These are phyloP conservation scores for Ailanthus altissimus DNA, from an alignment of 345 rosid species.

Conservation along the genomic window DNA sequence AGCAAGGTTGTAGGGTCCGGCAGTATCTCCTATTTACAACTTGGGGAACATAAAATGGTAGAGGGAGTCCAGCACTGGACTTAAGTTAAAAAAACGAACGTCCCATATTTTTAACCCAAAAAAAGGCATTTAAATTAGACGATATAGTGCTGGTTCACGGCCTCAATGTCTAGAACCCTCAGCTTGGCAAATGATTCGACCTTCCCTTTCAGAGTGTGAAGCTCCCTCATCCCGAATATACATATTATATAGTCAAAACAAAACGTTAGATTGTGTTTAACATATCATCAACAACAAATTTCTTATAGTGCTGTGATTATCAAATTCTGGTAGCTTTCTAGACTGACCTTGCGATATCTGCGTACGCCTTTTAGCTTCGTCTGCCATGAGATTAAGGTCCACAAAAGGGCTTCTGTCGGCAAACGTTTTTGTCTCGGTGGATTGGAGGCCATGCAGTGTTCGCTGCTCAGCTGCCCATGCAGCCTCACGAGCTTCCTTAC, in stretches of 20 bases:
- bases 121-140: slow-evolving; percentile 1
- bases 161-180: slow-evolving; percentile 45
- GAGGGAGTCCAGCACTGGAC: too few species aligned
- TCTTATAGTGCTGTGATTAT: background rate
- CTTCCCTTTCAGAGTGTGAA: slow-evolving; percentile 53
- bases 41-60: too few species aligned
- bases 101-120: too few species aligned
- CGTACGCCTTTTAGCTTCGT: slow-evolving; percentile 54
- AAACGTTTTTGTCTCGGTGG: slow-evolving; percentile 14
- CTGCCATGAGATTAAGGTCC: slow-evolving; percentile 47
- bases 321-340: background rate
- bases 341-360: slow-evolving; percentile 38
- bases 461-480: slow-evolving; percentile 51
- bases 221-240: slow-evolving; percentile 49
- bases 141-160: slow-evolving; percentile 41
- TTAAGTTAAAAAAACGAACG: too few species aligned
- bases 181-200: slow-evolving; percentile 54
- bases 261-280: too few species aligned
- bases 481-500: slow-evolving; percentile 45
- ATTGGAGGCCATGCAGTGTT: slow-evolving; percentile 45
- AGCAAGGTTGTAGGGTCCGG: too few species aligned
- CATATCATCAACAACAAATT: too few species aligned
- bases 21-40: too few species aligned
- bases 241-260: background rate
- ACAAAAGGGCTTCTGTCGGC: slow-evolving; percentile 30